Evolutionary conservation across 2,329 filamentous ascomycete genomes (phyloP).

Genomic region (Talaromyces sp.): DNA sequence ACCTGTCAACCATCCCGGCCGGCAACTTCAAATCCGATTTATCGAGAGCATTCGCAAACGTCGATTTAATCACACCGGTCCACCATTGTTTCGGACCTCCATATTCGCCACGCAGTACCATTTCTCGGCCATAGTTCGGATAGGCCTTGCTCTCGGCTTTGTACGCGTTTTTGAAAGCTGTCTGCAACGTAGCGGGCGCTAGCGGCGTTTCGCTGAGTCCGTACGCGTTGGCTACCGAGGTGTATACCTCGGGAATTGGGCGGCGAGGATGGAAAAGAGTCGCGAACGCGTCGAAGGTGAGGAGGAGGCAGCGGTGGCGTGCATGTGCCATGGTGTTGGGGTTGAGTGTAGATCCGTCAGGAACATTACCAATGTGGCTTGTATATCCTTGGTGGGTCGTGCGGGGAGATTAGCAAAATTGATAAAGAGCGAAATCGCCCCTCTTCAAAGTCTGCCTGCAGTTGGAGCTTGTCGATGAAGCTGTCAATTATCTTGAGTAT

Average conservation of each 20-base stretch:
- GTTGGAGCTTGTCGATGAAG: not conserved
- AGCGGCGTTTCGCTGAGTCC: constrained; percentile 29
- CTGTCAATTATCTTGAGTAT: not conserved
- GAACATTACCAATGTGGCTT: not conserved
- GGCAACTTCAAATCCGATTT: constrained; percentile 26
- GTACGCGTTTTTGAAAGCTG: constrained; percentile 37
- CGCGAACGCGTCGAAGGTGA: constrained; percentile 46
- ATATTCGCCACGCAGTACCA: constrained; percentile 34
- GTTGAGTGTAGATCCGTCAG: not conserved
- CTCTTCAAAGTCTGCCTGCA: not conserved
- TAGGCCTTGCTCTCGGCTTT: constrained; percentile 29
- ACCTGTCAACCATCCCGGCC: constrained; percentile 29
- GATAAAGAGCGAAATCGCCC: not conserved
- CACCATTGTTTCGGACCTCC: constrained; percentile 44
- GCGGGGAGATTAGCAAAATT: not conserved
- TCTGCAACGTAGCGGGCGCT: constrained; percentile 27
- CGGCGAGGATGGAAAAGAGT: constrained; percentile 43
- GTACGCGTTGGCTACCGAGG: constrained; percentile 35
- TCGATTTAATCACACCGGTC: constrained; percentile 40
- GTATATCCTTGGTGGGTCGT: not conserved
- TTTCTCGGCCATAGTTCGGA: constrained; percentile 45
- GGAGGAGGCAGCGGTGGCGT: constrained; percentile 30
- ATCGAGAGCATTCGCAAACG: constrained; percentile 30
- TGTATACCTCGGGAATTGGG: constrained; percentile 41
- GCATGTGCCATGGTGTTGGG: not conserved